Base-by-base conservation (phyloP, 495 filamentous ascomycete species). In the Hyaloscypha bicolor region DNA sequence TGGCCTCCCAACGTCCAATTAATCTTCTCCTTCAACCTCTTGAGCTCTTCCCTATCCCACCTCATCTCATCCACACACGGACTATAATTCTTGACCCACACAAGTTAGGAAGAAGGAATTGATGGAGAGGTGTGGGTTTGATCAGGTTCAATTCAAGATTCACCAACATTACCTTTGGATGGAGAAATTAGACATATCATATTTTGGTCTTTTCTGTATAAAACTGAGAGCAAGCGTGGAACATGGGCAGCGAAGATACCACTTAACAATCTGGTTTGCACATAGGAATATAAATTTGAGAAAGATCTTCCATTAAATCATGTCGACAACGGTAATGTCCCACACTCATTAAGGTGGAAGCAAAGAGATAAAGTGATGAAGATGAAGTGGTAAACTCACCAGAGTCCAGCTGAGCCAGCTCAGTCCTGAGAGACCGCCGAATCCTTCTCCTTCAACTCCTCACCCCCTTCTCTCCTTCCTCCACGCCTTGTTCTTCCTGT, bases 1-100 rank as follows among this genome's bases (percentile, higher is more conserved):
- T 62, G 37, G 3, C 37, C 65, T 1, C 74, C 74, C n/a, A 76
- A 45, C 29, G 74, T 72, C 74, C 72, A 74, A 11, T 11, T 63
- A 2, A 76, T 53, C 5, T 56, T 66, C 61, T 25, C 35, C 58
- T 22, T 67, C 63, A 55, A 56, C 55, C 31, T 62, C 53, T 32
- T 62, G 51, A 52, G 19, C 35, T 66, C 64, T n/a, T 62, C 60
- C 5, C 52, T 42, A 22, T 45, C 37, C 29, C 64, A 72, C 12
- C 55, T 52, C 33, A 45, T 60, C 0, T 45, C 30, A 33, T 51
- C 37, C 35, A 69, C 53, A 9, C 62, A 55, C 9, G 39, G 33
- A 19, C 65, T 51, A 70, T 76, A 76, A 6, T 64, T 62, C 14
- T 55, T 64, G 25, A 60, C 59, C 74, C 74, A 76, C 19, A 61